Evolutionary conservation across 2,329 filamentous ascomycete genomes (phyloP), one percentile per base, ranked within the genome.

Genomic region (Sarocladium strictum): DNA sequence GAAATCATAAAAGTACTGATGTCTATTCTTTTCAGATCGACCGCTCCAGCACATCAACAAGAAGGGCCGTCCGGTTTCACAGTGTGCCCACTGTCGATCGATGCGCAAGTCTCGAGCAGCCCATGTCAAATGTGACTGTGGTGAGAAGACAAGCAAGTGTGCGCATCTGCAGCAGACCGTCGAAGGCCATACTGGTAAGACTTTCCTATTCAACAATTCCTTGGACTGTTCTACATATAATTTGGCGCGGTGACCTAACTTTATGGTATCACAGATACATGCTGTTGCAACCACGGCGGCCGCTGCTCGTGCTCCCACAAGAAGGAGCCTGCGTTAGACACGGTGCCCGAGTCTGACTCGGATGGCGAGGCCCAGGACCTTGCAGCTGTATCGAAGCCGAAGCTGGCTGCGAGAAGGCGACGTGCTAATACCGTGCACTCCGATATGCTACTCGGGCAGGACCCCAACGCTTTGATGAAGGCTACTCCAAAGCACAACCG

Each of bases 111-210:
- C 90, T 72, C 90, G 94, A 65, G 87, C 92, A 56, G 90, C 93
- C 60, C 94, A 97, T 73, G 84, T 94, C 67, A 96, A 94, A 73
- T 99, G 94, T 75, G 92, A 97, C 73, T 99, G 94, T 72, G 92
- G 90, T 69, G 90, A 96, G 73, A 97, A 96, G 80, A 84, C 85
- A 58, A 87, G 87, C 76, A 83, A 83, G 68, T 86, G 83, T 69
- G 72, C 78, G 57, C 81, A 86, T 67, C 62, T 84, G 65, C 77
- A 82, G 62, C 76, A 77, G 53, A 75, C 76, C 33, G 64, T 81
- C 53, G 79, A 83, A 51, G 80, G 80, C 59, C 80, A 83, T 68
- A 78, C 76, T 73, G 81, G 76, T 83, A 69, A 79, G 79, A 62
- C 55, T 12, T n/a, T 2, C n/a, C 27, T 26, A 15, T 45, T 6